These are phyloP conservation scores for Candida anglica DNA, from an alignment of 805 yeast genomes.

Conservation along the genomic window DNA sequence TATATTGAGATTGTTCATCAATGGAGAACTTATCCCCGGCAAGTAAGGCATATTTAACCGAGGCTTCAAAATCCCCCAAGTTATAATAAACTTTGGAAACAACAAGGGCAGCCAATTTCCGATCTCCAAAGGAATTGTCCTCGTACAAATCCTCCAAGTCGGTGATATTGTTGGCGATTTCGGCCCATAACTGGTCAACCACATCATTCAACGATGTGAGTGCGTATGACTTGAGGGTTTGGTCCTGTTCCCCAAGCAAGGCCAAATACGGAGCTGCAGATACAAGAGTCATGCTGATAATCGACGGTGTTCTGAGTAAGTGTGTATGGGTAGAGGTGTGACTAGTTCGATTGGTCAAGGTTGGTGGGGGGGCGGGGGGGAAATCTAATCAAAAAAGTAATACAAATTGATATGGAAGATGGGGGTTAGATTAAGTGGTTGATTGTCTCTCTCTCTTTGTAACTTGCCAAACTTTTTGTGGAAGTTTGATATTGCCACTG, in stretches of 20 bases:
- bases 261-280: constrained; percentile 93
- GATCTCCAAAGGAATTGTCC: constrained; percentile 70
- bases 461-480: too few species aligned
- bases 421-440: too few species aligned
- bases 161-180: constrained; percentile 83
- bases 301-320: too few species aligned
- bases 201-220: constrained; percentile 72
- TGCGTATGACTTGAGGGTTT: constrained; percentile 76
- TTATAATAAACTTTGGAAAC: constrained; percentile 89
- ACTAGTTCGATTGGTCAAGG: not conserved
- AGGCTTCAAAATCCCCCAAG: constrained; percentile 87
- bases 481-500: too few species aligned
- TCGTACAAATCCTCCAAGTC: constrained; percentile 91
- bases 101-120: constrained; percentile 83
- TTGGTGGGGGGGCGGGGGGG: not conserved
- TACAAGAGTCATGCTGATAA: constrained; percentile 52
- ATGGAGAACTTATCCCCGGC: constrained; percentile 81
- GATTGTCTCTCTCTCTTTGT: too few species aligned
- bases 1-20: constrained; percentile 74
- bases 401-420: not conserved
- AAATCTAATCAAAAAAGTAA: not conserved
- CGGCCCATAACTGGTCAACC: constrained; percentile 95
- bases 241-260: constrained; percentile 78
- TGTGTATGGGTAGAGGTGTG: not conserved
- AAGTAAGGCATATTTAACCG: constrained; percentile 82